Conservation (phyloP, 192 early-diverging fungal genomes). For the Backusella psychrophila region DNA sequence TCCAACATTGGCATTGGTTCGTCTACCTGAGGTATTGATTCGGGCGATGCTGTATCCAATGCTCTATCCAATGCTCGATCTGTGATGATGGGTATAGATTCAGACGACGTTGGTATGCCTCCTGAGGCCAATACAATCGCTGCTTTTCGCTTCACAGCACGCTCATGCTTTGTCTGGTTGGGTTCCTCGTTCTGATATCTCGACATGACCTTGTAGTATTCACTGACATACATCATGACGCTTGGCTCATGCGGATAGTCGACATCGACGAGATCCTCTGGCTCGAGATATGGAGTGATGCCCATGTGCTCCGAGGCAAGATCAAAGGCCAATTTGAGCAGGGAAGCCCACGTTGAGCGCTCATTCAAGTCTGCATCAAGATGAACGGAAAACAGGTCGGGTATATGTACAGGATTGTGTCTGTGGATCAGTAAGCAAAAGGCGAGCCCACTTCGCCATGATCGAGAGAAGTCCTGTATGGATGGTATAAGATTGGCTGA, state of each 20-base stretch:
- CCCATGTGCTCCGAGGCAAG: conserved; percentile 40
- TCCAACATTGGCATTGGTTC: neutral
- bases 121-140: conserved; percentile 30
- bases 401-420: conserved; percentile 41
- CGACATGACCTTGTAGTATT: conserved; percentile 54
- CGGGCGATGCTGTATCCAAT: neutral
- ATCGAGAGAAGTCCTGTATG: conserved; percentile 49
- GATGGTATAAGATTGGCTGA: conserved; percentile 45
- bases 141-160: conserved; percentile 19
- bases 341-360: conserved; percentile 33
- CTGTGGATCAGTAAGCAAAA: conserved; percentile 50
- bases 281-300: conserved; percentile 40
- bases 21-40: neutral
- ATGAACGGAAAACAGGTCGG: conserved; percentile 39
- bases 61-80: neutral
- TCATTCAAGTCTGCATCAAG: conserved; percentile 36
- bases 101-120: conserved; percentile 21
- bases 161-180: conserved; percentile 12
- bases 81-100: neutral
- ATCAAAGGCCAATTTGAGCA: conserved; percentile 40
- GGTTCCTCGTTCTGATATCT: conserved; percentile 31
- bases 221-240: conserved; percentile 53
- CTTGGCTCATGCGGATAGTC: conserved; percentile 53
- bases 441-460: conserved; percentile 49
- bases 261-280: conserved; percentile 45